These are phyloP conservation scores for Labyrinthula sp. DNA, from an alignment of 352 stramenopile genomes.

Conservation along the genomic window DNA sequence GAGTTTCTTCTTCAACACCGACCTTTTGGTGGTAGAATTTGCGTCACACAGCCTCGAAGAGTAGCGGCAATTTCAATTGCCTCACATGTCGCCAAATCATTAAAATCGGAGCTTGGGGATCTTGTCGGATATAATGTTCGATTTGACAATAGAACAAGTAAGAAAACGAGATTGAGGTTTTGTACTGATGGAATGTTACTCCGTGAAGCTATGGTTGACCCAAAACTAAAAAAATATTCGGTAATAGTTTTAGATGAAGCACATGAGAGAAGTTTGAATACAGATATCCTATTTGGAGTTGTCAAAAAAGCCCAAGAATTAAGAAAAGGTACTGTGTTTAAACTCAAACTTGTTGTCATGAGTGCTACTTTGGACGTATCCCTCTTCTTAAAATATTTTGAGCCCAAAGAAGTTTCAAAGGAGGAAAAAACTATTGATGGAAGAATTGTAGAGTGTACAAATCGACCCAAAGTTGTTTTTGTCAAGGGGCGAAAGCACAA, in stretches of 20 bases:
- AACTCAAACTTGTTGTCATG: constrained; percentile 87
- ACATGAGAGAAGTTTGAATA: constrained; percentile 72
- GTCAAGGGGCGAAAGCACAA: constrained; percentile 29
- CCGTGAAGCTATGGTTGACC: constrained; percentile 68
- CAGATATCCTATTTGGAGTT: constrained; percentile 67
- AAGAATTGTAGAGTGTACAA: neutral
- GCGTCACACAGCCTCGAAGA: constrained; percentile 62
- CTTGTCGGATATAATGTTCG: constrained; percentile 69
- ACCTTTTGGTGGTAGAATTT: constrained; percentile 12
- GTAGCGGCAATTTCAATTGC: constrained; percentile 97
- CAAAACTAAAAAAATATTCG: constrained; percentile 55
- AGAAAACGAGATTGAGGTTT: constrained; percentile 57
- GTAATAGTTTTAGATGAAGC: constrained; percentile 76
- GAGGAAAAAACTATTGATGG: too few relatives aligned
- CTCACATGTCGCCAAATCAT: constrained; percentile 87
- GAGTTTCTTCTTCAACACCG: constrained; percentile 3
- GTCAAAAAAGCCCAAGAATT: constrained; percentile 60
- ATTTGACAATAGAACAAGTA: constrained; percentile 69
- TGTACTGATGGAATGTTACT: constrained; percentile 74
- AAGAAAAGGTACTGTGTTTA: constrained; percentile 34
- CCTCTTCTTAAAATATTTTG: constrained; percentile 77
- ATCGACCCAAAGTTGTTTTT: constrained; percentile 15
- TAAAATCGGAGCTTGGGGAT: constrained; percentile 73
- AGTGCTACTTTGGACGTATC: constrained; percentile 84
- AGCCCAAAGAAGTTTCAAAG: neutral